Base-by-base conservation (phyloP, 305 asterid genomes). In the Plantago rigida region DNA sequence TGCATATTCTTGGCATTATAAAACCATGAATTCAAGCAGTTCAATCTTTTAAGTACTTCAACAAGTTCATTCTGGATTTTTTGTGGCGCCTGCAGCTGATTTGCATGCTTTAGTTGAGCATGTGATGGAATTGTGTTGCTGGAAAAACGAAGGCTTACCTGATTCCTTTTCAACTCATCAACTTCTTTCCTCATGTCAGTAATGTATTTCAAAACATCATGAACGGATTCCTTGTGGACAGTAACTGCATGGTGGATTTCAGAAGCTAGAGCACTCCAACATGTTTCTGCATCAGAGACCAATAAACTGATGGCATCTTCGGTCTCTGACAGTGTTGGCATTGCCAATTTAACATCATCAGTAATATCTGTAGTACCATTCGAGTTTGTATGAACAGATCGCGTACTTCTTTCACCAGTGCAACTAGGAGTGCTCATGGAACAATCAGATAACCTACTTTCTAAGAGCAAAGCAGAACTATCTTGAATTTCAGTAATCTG, bases 31-130 rank as follows among this genome's bases (percentile, higher is more conserved):
- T 34, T 52, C 62, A 76, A 49, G 41, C 69, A 71, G 59, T 62
- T 72, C 78, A 80, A 56, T 58, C 72, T 70, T 9, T 65, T 68
- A 29, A 72, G 73, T 67, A 74, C 61, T 69, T 70, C 65, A 31
- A 60, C 65, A 60, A 82, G 80, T 73, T 77, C 82, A 65, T 71
- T 67, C 63, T 64, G 54, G 46, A 75, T 60, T 47, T 63, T 65
- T 59, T 65, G 74, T 61, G 78, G 68, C 59, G 68, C 61, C 52
- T 45, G 63, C 31, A 69, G 64, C 74, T 76, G 71, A 56, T 65
- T 69, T 55, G 66, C 72, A 39, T 69, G 69, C 69, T 41, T 31
- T 53, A 60, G 8, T 36, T 36, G 11, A 36, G 44, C 44, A 5
- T 8, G 2, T 6, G 44, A 36, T 39, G 68, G 61, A 65, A 59